Evolutionary conservation across 768 basidiomycete species (phyloP), one percentile per base, ranked within the genome.

Genomic region (Tulasnella sp.): DNA sequence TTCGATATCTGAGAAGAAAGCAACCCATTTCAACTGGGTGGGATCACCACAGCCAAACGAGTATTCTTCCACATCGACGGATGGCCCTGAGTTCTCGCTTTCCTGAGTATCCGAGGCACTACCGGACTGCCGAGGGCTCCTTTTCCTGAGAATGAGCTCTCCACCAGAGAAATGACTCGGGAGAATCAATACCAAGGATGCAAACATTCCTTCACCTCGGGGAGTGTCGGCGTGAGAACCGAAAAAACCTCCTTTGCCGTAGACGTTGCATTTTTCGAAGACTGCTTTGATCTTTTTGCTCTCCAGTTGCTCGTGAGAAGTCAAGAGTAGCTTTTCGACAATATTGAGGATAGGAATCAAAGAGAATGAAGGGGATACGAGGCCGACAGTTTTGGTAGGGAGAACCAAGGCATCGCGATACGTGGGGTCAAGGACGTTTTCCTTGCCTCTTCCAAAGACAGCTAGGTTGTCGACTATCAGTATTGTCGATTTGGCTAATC

Each of bases 191-290:
- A 76, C 69, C 7, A 79, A 66, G 1, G 75, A 75, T 1, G 71
- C 75, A 32, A 78, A 70, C 69, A 76, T 75, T 24, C 58, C 56
- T 6, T 64, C 62, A 6, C 62, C 58, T 6, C 69, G 67, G 4
- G 71, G 72, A 0, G 74, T 74, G 52, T 75, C 76, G 35, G 69
- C 64, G 55, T 75, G 75, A 0, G 69, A 32, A 56, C 73, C 73
- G 65, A 75, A 76, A 58, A 72, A 75, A 0, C 67, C 67, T 8
- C 64, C 73, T 42, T 28, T 28, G 8, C n/a, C n/a, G n/a, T n/a
- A n/a, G n/a, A n/a, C n/a, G n/a, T n/a, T n/a, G n/a, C n/a, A n/a
- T n/a, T n/a, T n/a, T n/a, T n/a, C n/a, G n/a, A n/a, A n/a, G n/a
- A n/a, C n/a, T n/a, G n/a, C n/a, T n/a, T n/a, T n/a, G n/a, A n/a